Evolutionary conservation across 1,284 basidiomycete genomes (phyloP), one percentile per base, ranked within the genome.

Genomic region (Polyporus tsugae): DNA sequence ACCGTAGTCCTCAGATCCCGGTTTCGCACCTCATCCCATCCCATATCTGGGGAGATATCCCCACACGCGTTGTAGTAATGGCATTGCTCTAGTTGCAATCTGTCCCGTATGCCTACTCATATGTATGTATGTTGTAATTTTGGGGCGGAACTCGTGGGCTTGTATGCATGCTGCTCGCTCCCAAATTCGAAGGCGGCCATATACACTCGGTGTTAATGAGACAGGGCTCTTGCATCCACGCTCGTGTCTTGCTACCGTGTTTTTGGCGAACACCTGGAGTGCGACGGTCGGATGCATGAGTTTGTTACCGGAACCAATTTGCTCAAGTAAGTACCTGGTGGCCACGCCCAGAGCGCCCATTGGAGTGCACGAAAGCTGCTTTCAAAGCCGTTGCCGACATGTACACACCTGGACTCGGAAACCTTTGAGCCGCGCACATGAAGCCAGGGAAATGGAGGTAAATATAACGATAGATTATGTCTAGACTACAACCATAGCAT

Each of bases 401-500:
- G 2, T 29, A 49, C 22, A 10, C 7, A 11, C 46, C 22, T 29
- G 29, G 29, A 29, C 29, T 29, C 29, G 29, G 29, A 29, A 29
- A 29, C 29, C 2, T 29, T 29, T 29, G 29, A 29, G 29, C 29
- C 29, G 29, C 29, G 29, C 29, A 39, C 39, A 13, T 39, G 13
- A 39, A 39, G 9, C 39, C 13, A 10, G 39, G 9, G 39, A 38
- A 36, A 13, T 6, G 19, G 10, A 25, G 38, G 58, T 41, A 41
- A 38, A 59, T 38, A 39, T 6, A 57, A 39, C 22, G 38, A 59
- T 59, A 59, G 19, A 29, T 59, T 41, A 59, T 25, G 38, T 29
- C 58, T 41, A 59, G n/a, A 59, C 15, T 59, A 59, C 58, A 59
- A 59, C 19, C 38, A 59, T 13, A 41, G n/a, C 36, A 59, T 38